phyloP scores from a whole-genome alignment of 345 rosid species.

The Rhizophora apiculata region DNA sequence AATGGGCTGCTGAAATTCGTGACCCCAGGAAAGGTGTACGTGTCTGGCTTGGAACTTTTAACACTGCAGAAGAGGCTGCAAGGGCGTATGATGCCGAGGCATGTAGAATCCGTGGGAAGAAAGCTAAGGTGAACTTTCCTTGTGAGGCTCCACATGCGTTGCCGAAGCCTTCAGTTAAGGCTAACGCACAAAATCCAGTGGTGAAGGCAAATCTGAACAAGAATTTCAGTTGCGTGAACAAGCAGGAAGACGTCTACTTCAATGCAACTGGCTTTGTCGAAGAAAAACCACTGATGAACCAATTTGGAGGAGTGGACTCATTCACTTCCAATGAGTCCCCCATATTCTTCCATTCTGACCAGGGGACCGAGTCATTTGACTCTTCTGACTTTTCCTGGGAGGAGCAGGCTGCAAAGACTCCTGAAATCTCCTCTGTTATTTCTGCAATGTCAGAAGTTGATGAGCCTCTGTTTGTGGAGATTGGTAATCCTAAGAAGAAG shows the following conservation, averaged over 20 bases:
- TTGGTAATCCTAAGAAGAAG: conserved; percentile 61
- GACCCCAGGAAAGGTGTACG: conserved; percentile 90
- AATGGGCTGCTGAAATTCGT: conserved; percentile 99
- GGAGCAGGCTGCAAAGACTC: conserved; percentile 67
- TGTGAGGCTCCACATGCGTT: conserved; percentile 41
- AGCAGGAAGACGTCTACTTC: conserved; percentile 46
- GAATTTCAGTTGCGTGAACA: conserved; percentile 34
- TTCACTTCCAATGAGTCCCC: conserved; percentile 28
- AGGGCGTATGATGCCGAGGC: conserved; percentile 84
- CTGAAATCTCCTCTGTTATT: conserved; percentile 70
- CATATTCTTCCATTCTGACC: conserved; percentile 67
- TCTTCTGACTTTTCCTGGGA: conserved; percentile 81
- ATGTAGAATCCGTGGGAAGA: conserved; percentile 70
- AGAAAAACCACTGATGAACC: conserved; percentile 59
- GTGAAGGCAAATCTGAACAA: conserved; percentile 40
- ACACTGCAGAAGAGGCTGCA: conserved; percentile 97
- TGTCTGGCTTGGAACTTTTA: conserved; percentile 94
- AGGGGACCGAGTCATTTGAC: conserved; percentile 79
- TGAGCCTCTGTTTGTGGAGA: conserved; percentile 50
- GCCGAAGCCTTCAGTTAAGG: conserved; percentile 45
- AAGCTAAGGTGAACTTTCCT: conserved; percentile 32
- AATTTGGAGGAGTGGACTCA: conserved; percentile 41
- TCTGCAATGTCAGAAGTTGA: conserved; percentile 42
- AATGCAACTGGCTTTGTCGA: conserved; percentile 47
- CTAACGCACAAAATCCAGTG: conserved; percentile 35